Evolutionary conservation across 495 filamentous ascomycete species (phyloP), one percentile per base, ranked within the genome.

Genomic region (Viridothelium virens): DNA sequence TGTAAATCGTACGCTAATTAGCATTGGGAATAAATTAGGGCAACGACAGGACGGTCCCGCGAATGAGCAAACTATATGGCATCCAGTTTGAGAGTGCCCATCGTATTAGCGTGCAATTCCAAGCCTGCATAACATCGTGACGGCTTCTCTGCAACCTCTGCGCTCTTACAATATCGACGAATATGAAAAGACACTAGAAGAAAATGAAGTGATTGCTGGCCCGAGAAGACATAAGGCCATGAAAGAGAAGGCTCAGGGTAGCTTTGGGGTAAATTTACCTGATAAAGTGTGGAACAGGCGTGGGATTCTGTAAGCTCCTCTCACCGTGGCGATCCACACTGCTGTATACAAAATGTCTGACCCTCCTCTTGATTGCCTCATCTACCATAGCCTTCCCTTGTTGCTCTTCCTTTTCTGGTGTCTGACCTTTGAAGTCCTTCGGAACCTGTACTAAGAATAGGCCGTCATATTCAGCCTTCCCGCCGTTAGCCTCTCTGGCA

Each of bases 241-340:
- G 25, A 25, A 25, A 25, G 25, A 25, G 25, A 25, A 25, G 25
- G 25, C 25, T 25, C 25, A 25, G 25, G 25, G 25, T 25, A 25
- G 25, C 25, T 25, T 25, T 25, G 25, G 25, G 25, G 25, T 25
- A 25, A 25, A 14, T 7, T 44, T 44, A 44, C 41, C 41, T 74
- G 62, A 76, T 70, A 74, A 89, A 91, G 72, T 90, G 87, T 50
- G 82, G 81, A 61, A 89, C 75, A 1, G 78, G 68, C 1, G 88
- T 89, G 10, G 83, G 80, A 67, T 82, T 86, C 16, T 77, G 69
- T 70, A 79, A 81, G 63, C 80, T 84, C 47, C 71, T 73, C 1
- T 74, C 74, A 56, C 86, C 87, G 62, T 86, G 86, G 25, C 87
- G 85, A 68, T 90, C 89, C 11, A 89, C 86, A 39, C 83, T 86